Evolutionary conservation across 1,284 basidiomycete genomes (phyloP).

Genomic region (Sporisorium graminicola): DNA sequence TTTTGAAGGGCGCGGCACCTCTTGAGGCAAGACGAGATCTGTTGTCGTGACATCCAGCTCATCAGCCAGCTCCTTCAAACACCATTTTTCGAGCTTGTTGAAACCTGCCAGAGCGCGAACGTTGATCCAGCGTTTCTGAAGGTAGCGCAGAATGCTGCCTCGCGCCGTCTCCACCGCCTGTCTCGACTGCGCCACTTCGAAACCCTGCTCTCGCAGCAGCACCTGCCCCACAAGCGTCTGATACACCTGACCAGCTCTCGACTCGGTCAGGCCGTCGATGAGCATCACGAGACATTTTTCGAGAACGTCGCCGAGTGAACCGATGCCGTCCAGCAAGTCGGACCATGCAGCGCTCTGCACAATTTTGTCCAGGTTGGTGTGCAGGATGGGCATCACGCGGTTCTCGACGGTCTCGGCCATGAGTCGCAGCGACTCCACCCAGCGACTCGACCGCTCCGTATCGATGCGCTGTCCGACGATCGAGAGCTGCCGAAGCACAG

Average conservation of each 20-base stretch:
- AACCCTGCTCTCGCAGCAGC: constrained; percentile 56
- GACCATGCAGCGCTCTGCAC: constrained; percentile 52
- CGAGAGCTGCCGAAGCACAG: constrained; percentile 52
- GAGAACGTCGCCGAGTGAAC: constrained; percentile 56
- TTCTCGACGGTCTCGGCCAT: constrained; percentile 61
- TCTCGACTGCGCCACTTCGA: constrained; percentile 21
- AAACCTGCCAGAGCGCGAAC: constrained; percentile 85
- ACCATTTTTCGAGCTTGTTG: constrained; percentile 83
- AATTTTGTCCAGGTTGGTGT: constrained; percentile 47
- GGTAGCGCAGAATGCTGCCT: constrained; percentile 50
- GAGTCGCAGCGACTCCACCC: constrained; percentile 60
- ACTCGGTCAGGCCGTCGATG: constrained; percentile 60
- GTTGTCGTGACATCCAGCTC: constrained; percentile 53
- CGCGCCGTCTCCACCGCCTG: constrained; percentile 57
- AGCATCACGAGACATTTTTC: constrained; percentile 60
- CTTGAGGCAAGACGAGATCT: constrained; percentile 53
- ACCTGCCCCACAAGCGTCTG: constrained; percentile 61
- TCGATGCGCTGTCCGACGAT: constrained; percentile 56
- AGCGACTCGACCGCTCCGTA: constrained; percentile 48
- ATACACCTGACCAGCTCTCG: constrained; percentile 49
- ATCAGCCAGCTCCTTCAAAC: constrained; percentile 81
- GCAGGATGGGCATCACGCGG: constrained; percentile 45
- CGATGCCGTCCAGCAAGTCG: constrained; percentile 55
- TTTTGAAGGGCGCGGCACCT: constrained; percentile 9
- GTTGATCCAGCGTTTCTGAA: constrained; percentile 75